Evolutionary conservation across 176 grass and related monocot species (phyloP), one percentile per base, ranked within the genome.

Genomic region (Carex pumila): DNA sequence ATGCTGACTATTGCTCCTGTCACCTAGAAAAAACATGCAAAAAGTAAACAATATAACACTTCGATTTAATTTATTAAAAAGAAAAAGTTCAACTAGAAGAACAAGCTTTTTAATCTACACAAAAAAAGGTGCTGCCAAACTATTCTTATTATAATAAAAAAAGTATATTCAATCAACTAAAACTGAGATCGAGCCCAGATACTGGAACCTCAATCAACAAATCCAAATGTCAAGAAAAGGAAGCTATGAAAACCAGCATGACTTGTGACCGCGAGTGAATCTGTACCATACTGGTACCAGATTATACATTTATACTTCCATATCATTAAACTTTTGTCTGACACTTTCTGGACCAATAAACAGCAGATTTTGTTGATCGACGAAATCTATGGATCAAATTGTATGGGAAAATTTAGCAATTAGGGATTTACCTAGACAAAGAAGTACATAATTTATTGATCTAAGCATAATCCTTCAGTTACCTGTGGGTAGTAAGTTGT

Each of bases 401-500:
- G 17, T 61, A 36, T 39, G 15, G 17, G 31, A 43, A 52, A 81
- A 80, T 58, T 55, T 43, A 81, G 56, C 30, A 43, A 61, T 60
- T 36, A 19, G 19, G 15, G 29, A 41, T 19, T 61, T 63, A 43
- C 57, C 71, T 25, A 81, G 60, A 19, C 9, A 62, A 17, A 59
- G 12, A 30, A 79, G 2, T 25, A 43, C 1, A 64, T 12, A 63
- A 25, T 45, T 81, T 34, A 12, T 31, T 56, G 11, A 76, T 76
- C 22, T 32, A 55, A 54, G 49, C 2, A 55, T 32, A 54, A 55
- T 31, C 1, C 49, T 47, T 55, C 1, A 41, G 11, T 82, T 86
- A 95, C 95, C 92, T 93, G 92, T 11, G 89, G 89, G 83, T 98
- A 95, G 36, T 80, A 32, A 13, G 86, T 85, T 5, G 89, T 85